A percentile compares a stretch with the other conserved stretches of the same genome.
These are phyloP conservation scores for Akanthomyces uredinophilus DNA, from an alignment of 2,329 filamentous ascomycete species.

Conservation along the genomic window DNA sequence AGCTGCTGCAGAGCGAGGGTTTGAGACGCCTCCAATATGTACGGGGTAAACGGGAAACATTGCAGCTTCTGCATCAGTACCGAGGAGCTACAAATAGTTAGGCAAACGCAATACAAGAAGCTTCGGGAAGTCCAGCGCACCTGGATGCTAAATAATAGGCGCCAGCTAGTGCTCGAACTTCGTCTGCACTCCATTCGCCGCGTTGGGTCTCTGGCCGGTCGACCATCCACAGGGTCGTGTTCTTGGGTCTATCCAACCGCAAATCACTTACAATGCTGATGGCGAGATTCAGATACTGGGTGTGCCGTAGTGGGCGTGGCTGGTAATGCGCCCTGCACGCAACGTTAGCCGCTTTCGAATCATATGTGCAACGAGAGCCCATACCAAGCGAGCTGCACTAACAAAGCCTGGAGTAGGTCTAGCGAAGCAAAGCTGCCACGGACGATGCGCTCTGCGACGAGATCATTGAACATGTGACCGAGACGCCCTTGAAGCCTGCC, in stretches of 20 bases:
- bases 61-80: constrained; percentile 29
- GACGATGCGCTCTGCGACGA: constrained; percentile 22
- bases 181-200: constrained; percentile 22
- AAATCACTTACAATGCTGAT: constrained; percentile 28
- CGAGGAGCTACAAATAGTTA: constrained; percentile 20
- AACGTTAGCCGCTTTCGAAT: too few relatives aligned
- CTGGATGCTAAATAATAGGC: constrained; percentile 29
- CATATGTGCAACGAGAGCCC: not conserved
- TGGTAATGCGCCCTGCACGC: constrained; percentile 28
- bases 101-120: too few relatives aligned
- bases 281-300: constrained; percentile 27
- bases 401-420: constrained; percentile 28
- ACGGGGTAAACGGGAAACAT: constrained; percentile 23
- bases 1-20: constrained; percentile 16
- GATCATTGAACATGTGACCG: constrained; percentile 24
- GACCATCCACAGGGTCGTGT: constrained; percentile 25
- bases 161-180: constrained; percentile 27
- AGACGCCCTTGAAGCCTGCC: constrained; percentile 23
- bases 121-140: constrained; percentile 14
- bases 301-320: constrained; percentile 23
- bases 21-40: constrained; percentile 25
- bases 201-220: constrained; percentile 15
- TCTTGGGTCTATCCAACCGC: constrained; percentile 26
- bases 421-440: constrained; percentile 23
- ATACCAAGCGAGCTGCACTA: constrained; percentile 29